Conservation (phyloP, 169 alveolate genomes). For the Plasmodium gallinaceum region DNA sequence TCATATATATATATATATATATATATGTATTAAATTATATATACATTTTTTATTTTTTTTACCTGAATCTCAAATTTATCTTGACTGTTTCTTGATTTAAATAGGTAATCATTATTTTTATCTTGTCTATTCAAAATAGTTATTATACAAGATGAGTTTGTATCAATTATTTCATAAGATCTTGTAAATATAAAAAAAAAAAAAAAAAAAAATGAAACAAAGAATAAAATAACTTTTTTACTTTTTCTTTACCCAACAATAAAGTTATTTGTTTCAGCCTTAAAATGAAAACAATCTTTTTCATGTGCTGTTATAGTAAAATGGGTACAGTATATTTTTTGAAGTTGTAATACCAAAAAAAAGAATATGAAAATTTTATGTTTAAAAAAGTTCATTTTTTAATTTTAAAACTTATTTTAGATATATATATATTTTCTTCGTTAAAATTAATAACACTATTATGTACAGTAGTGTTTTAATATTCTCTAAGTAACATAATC, state of each 20-base stretch:
- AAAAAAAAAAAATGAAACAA: background rate
- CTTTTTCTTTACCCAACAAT: slow-evolving; percentile 55
- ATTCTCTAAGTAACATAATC: background rate
- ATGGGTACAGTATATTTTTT: slow-evolving; percentile 49
- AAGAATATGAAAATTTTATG: background rate
- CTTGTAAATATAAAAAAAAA: background rate
- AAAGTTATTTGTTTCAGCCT: slow-evolving; percentile 31
- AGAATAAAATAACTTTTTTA: background rate
- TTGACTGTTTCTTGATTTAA: slow-evolving; percentile 49
- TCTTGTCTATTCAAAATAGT: slow-evolving; percentile 26
- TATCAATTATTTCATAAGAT: slow-evolving; percentile 66
- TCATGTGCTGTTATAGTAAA: slow-evolving; percentile 44
- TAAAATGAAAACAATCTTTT: slow-evolving; percentile 54
- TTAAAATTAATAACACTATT: slow-evolving; percentile 1
- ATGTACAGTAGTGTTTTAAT: slow-evolving; percentile 1
- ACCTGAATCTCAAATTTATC: slow-evolving; percentile 69
- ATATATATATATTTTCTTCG: slow-evolving; percentile 16
- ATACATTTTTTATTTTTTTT: background rate
- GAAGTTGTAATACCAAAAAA: slow-evolving; percentile 9
- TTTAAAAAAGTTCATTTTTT: slow-evolving; percentile 29
- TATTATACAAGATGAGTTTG: slow-evolving; percentile 20
- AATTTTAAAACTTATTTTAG: slow-evolving; percentile 5
- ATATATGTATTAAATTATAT: slow-evolving; percentile 1
- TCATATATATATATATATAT: slow-evolving; percentile 17
- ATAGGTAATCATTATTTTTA: slow-evolving; percentile 35